These are phyloP conservation scores for Harringtonia lauricola DNA, from an alignment of 2,329 filamentous ascomycete genomes.

Conservation along the genomic window DNA sequence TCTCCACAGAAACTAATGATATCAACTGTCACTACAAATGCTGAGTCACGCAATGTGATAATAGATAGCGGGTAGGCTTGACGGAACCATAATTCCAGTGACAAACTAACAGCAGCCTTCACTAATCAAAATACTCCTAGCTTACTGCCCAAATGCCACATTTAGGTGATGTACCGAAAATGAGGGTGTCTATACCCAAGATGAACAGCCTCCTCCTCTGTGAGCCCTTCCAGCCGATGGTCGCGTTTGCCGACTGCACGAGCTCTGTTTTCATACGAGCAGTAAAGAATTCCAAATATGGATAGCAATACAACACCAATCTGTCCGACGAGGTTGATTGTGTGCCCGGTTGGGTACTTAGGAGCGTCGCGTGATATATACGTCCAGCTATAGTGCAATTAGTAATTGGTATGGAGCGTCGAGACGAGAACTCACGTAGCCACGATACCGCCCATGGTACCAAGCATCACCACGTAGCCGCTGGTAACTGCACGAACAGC, in stretches of 20 bases:
- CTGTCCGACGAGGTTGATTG: conserved; percentile 45
- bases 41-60: too few species aligned
- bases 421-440: conserved; percentile 31
- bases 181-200: conserved; percentile 43
- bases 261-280: conserved; percentile 39
- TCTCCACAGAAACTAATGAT: too few species aligned
- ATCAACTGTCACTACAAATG: too few species aligned
- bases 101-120: too few species aligned
- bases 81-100: too few species aligned
- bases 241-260: conserved; percentile 36
- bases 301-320: conserved; percentile 31
- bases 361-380: conserved; percentile 36
- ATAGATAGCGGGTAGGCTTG: too few species aligned
- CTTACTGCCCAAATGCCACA: too few species aligned
- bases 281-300: conserved; percentile 38
- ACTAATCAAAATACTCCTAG: too few species aligned
- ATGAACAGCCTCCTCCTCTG: conserved; percentile 31
- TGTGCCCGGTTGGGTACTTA: conserved; percentile 36
- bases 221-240: conserved; percentile 35
- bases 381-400: conserved; percentile 30
- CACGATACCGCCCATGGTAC: conserved; percentile 45
- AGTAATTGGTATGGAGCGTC: too few species aligned
- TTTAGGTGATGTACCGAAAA: conserved; percentile 37
- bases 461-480: conserved; percentile 42
- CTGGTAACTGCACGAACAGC: conserved; percentile 43